Evolutionary conservation across 1,284 basidiomycete species (phyloP), one percentile per base, ranked within the genome.

Genomic region (Sporisorium reilianum): DNA sequence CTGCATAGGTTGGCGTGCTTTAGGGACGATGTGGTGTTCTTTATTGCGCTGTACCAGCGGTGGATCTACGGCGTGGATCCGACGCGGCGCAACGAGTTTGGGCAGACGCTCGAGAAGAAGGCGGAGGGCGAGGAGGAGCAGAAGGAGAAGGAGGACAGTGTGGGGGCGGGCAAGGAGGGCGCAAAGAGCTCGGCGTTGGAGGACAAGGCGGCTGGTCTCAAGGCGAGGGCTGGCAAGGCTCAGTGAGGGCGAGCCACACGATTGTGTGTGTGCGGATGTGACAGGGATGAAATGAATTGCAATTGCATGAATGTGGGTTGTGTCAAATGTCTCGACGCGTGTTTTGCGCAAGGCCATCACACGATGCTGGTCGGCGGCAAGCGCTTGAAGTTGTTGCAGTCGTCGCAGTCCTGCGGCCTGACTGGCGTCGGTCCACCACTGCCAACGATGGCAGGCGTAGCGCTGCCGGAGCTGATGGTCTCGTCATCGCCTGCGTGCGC

Each of bases 51-150:
- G 34, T 70, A 71, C 76, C 80, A 96, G 91, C 90, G 93, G 64
- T 97, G 92, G 92, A 95, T 96, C 85, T 99, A 98, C 87, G 91
- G 93, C 55, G 88, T 97, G 80, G 96, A 99, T 87, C 92, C 91
- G 77, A 93, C 92, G 78, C 91, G 96, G 75, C 89, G 93, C 75
- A 99, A 99, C 86, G 96, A 98, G 87, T 97, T 94, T 83, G 95
- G 95, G 61, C 93, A 95, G 86, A 52, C 60, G 20, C 26, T 80
- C 23, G 78, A 79, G 25, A 63, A 59, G 55, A 22, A 20, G 7
- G 69, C 61, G 11, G 23, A 55, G 48, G 36, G 41, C 26, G 45
- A 58, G 25, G 46, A 36, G 11, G 32, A 55, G 14, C 42, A 52
- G 26, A 38, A 40, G 20, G 25, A 57, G 54, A n/a, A 57, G 20